Evolutionary conservation across 2,329 filamentous ascomycete genomes (phyloP).

Genomic region (Clarireedia hainanense): DNA sequence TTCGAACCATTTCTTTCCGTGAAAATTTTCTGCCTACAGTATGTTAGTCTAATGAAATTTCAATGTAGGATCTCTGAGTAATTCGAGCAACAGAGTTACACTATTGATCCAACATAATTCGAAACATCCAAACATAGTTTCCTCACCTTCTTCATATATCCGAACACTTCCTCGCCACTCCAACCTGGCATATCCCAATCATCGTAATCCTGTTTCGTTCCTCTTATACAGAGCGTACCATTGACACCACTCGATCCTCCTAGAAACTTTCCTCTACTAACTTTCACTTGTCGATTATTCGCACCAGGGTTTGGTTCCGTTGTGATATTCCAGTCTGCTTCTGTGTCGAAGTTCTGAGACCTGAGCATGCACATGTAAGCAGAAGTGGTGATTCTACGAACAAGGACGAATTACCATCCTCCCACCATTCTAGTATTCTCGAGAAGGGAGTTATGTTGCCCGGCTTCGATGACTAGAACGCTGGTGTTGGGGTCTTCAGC

Average conservation of each 20-base stretch:
- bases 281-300: conserved; percentile 37
- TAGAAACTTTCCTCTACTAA: conserved; percentile 41
- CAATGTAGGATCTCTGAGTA: background rate
- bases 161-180: conserved; percentile 49
- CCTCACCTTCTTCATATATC: conserved; percentile 45
- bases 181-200: conserved; percentile 49
- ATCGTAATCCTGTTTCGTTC: conserved; percentile 42
- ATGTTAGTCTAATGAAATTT: background rate
- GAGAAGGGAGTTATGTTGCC: conserved; percentile 36
- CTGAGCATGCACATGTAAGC: conserved; percentile 21
- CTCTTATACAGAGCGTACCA: conserved; percentile 42
- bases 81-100: no score
- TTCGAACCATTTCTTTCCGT: conserved; percentile 49
- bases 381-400: background rate
- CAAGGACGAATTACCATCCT: conserved; percentile 30
- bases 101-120: background rate
- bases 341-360: conserved; percentile 39
- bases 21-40: conserved; percentile 45
- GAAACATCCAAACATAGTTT: background rate
- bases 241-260: conserved; percentile 43
- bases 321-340: conserved; percentile 44
- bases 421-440: conserved; percentile 45
- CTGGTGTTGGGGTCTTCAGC: conserved; percentile 41
- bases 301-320: conserved; percentile 34
- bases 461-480: conserved; percentile 42